Conservation (phyloP, 1,284 basidiomycete genomes). For the Gomphus bonarii region DNA sequence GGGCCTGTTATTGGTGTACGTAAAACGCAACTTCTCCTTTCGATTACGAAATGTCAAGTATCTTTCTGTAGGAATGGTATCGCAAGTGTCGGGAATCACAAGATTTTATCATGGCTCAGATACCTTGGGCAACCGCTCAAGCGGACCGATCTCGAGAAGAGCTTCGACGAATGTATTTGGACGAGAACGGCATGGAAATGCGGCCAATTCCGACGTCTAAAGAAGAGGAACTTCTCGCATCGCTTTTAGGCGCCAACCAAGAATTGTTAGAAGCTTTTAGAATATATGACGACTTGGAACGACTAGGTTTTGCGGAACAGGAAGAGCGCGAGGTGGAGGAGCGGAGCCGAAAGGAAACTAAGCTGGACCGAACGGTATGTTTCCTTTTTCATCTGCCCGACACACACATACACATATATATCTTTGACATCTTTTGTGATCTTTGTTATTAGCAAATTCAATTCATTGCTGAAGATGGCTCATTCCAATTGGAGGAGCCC, state of each 20-base stretch:
- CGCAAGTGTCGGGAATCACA: constrained; percentile 60
- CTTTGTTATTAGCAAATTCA: constrained; percentile 20
- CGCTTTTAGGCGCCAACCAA: constrained; percentile 54
- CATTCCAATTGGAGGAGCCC: constrained; percentile 18
- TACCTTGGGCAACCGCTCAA: constrained; percentile 68
- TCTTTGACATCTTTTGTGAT: background rate
- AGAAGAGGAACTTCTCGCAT: constrained; percentile 35
- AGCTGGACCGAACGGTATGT: constrained; percentile 46
- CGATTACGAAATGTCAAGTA: background rate
- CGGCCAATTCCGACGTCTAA: constrained; percentile 43
- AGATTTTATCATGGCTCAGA: constrained; percentile 64
- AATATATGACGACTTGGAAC: constrained; percentile 55
- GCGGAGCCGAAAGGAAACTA: constrained; percentile 45
- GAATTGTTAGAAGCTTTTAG: constrained; percentile 37
- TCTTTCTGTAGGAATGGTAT: constrained; percentile 52
- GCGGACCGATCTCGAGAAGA: constrained; percentile 49
- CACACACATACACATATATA: too few relatives aligned
- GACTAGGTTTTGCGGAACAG: constrained; percentile 51
- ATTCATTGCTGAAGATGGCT: constrained; percentile 23
- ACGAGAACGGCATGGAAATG: constrained; percentile 36
- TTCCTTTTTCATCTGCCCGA: background rate
- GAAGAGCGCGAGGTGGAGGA: constrained; percentile 34
- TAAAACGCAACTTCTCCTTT: constrained; percentile 6
- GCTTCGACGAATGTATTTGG: constrained; percentile 14
- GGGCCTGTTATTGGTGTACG: constrained; percentile 49